A percentile compares a stretch with the other conserved stretches of the same genome.
Evolutionary conservation across 1,284 basidiomycete genomes (phyloP).

Genomic region (Trametes hirsuta): DNA sequence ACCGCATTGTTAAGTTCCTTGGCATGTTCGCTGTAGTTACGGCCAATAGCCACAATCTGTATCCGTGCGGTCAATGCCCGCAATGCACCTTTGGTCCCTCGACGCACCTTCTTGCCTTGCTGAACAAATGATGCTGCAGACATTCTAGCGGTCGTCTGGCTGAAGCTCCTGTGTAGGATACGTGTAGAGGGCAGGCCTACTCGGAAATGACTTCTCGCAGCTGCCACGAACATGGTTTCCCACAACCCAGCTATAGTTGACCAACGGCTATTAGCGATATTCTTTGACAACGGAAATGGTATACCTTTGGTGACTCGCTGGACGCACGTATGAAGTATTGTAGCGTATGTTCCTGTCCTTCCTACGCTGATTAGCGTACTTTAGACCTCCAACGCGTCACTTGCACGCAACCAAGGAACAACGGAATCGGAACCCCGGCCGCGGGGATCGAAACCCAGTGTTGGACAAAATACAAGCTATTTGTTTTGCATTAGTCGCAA

Average conservation of each 20-base stretch:
- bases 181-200: not conserved
- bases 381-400: too few species aligned
- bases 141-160: conserved; percentile 25
- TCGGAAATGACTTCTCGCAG: conserved; percentile 1
- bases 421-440: too few species aligned
- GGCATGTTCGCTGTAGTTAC: conserved; percentile 85
- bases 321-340: too few species aligned
- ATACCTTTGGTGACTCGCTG: too few species aligned
- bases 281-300: too few species aligned
- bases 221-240: conserved; percentile 16
- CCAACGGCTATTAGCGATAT: too few species aligned
- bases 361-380: too few species aligned
- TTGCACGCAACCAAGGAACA: too few species aligned
- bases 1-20: conserved; percentile 91
- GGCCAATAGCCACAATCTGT: conserved; percentile 89
- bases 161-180: conserved; percentile 16
- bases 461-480: not conserved
- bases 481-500: not conserved
- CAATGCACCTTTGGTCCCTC: not conserved
- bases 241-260: not conserved
- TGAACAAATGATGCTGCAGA: conserved; percentile 49
- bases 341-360: too few species aligned
- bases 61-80: not conserved
- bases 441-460: not conserved
- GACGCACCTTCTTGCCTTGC: conserved; percentile 49